Evolutionary conservation across 352 stramenopile genomes (phyloP).

Genomic region (Thalassiosira mediterranea): DNA sequence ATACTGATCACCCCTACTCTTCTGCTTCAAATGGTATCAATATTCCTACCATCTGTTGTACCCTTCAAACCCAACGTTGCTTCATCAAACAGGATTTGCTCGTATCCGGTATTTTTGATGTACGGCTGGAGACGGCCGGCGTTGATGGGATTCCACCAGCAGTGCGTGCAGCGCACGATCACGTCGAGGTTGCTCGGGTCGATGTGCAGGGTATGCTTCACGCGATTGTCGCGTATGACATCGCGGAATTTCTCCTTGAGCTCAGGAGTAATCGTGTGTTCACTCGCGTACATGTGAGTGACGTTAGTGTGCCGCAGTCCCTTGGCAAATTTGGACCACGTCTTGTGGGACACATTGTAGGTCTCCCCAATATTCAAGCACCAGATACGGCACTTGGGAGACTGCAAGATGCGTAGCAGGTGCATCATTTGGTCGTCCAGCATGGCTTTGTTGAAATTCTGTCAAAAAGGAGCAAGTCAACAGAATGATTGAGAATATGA

Average conservation of each 20-base stretch:
- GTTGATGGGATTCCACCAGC: constrained; percentile 86
- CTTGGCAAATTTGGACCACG: constrained; percentile 85
- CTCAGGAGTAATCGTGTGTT: constrained; percentile 86
- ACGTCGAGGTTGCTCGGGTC: constrained; percentile 86
- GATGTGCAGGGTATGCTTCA: constrained; percentile 86
- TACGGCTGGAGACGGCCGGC: constrained; percentile 77
- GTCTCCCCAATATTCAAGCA: constrained; percentile 88
- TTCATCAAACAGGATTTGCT: constrained; percentile 78
- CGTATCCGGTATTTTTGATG: constrained; percentile 76
- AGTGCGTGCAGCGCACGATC: constrained; percentile 87
- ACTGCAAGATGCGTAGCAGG: constrained; percentile 81
- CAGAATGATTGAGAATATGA: background rate
- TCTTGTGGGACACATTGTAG: constrained; percentile 83
- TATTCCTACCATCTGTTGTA: constrained; percentile 55
- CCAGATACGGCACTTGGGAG: constrained; percentile 86
- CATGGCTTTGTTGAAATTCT: constrained; percentile 89
- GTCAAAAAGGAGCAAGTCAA: constrained; percentile 8
- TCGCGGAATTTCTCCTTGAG: constrained; percentile 86
- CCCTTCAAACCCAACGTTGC: constrained; percentile 68
- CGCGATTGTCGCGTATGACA: constrained; percentile 85
- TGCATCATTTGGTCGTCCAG: constrained; percentile 85
- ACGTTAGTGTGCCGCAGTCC: constrained; percentile 80
- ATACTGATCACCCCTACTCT: too few relatives aligned
- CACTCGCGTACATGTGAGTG: constrained; percentile 88
- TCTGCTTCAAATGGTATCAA: constrained; percentile 56